These are phyloP conservation scores for Zangia roseola DNA, from an alignment of 768 basidiomycete species.

Conservation along the genomic window DNA sequence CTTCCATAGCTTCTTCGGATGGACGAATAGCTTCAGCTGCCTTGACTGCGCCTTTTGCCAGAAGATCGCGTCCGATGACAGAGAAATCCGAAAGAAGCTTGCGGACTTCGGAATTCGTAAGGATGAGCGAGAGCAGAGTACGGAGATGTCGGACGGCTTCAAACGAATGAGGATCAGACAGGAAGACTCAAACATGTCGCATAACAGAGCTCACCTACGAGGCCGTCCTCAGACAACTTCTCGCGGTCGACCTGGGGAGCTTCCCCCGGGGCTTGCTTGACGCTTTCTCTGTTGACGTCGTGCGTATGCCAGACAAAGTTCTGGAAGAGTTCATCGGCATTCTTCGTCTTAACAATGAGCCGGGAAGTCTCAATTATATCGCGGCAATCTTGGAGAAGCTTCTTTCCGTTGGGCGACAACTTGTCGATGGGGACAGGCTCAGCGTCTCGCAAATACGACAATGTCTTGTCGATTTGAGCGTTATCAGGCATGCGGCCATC, in stretches of 20 bases:
- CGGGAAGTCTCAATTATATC: constrained; percentile 78
- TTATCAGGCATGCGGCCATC: constrained; percentile 79
- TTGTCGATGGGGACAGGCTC: constrained; percentile 60
- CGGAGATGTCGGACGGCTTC: constrained; percentile 82
- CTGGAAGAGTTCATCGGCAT: constrained; percentile 88
- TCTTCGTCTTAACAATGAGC: constrained; percentile 78
- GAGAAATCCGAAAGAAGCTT: constrained; percentile 83
- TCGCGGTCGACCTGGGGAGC: constrained; percentile 50
- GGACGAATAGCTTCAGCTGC: constrained; percentile 72
- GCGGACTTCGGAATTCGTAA: constrained; percentile 92
- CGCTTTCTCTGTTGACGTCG: constrained; percentile 39
- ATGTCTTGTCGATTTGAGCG: constrained; percentile 69
- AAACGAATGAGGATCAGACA: constrained; percentile 12
- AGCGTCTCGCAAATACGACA: constrained; percentile 61
- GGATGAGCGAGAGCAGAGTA: constrained; percentile 79
- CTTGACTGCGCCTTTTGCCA: constrained; percentile 70
- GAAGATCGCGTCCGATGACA: constrained; percentile 78
- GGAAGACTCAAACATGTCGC: not conserved
- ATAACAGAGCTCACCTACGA: constrained; percentile 49
- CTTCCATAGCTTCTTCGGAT: constrained; percentile 53
- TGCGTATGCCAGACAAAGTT: constrained; percentile 84
- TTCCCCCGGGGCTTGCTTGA: constrained; percentile 42
- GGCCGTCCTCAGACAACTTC: constrained; percentile 55
- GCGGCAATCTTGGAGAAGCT: constrained; percentile 72
- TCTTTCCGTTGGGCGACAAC: constrained; percentile 75